Evolutionary conservation across 2,329 filamentous ascomycete species (phyloP).

Genomic region (Neocucurbitaria cava): DNA sequence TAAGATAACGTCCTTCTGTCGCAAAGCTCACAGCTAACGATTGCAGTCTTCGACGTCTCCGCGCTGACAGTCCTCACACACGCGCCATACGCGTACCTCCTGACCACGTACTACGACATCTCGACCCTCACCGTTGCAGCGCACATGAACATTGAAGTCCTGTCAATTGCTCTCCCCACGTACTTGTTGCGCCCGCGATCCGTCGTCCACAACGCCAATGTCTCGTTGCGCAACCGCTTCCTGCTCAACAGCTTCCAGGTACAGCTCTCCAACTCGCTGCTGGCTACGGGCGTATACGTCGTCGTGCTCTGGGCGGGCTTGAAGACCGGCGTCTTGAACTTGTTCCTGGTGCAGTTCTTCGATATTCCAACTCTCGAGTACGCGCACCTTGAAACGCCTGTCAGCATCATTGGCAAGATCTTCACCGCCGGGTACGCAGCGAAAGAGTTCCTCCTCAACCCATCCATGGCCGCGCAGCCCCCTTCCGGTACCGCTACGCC

Average conservation of each 20-base stretch:
- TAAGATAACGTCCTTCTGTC: slow-evolving; percentile 47
- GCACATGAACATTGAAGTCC: slow-evolving; percentile 71
- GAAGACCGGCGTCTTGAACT: slow-evolving; percentile 70
- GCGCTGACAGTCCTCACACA: slow-evolving; percentile 68
- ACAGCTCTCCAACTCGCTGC: slow-evolving; percentile 66
- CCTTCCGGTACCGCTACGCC: slow-evolving; percentile 56
- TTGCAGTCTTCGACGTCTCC: slow-evolving; percentile 49
- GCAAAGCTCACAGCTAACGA: slow-evolving; percentile 5
- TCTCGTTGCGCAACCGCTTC: slow-evolving; percentile 51
- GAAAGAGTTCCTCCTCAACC: slow-evolving; percentile 78
- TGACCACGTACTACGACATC: slow-evolving; percentile 79
- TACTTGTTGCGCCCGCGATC: slow-evolving; percentile 74
- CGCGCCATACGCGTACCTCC: slow-evolving; percentile 76
- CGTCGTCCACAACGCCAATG: slow-evolving; percentile 65
- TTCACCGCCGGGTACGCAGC: slow-evolving; percentile 75
- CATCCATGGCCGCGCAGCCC: slow-evolving; percentile 64
- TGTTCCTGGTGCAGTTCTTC: slow-evolving; percentile 77
- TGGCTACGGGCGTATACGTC: slow-evolving; percentile 76
- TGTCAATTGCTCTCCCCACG: slow-evolving; percentile 76
- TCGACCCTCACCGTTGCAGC: slow-evolving; percentile 65
- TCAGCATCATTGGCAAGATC: slow-evolving; percentile 59
- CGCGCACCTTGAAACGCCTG: slow-evolving; percentile 68
- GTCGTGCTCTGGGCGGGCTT: slow-evolving; percentile 74
- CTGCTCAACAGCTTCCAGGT: slow-evolving; percentile 49
- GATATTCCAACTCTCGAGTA: slow-evolving; percentile 71